Evolutionary conservation across 2,329 filamentous ascomycete species (phyloP), one percentile per base, ranked within the genome.

Genomic region (Paecilomyces sp.): DNA sequence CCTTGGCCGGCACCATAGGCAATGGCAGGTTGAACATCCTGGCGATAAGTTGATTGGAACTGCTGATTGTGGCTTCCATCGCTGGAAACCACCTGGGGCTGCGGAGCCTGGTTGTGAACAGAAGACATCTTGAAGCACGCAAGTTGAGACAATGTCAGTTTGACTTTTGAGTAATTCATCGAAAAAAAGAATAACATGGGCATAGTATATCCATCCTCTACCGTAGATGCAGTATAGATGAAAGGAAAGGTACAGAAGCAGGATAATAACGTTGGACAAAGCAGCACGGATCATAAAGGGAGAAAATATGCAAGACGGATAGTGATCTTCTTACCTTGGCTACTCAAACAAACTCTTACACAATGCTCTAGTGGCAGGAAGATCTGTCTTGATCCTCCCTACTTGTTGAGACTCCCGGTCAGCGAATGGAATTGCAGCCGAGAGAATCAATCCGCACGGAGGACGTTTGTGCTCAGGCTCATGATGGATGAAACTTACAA

Each of bases 51-150:
- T 36, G 65, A 28, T 53, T 69, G 68, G 54, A 63, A 61, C 33
- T 61, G 63, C 22, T 67, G 62, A 57, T 61, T 58, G 56, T 65
- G 67, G 25, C 57, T 61, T 56, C 67, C 59, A 22, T 74, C 71
- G 25, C 62, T 58, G 28, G 69, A 63, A 41, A 60, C 62, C 56
- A 65, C 60, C 52, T 67, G 66, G 5, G 41, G 41, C 55, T 65
- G 64, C 50, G 68, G 67, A 53, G 33, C 54, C 52, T 71, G 69
- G 36, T 60, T 52, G 58, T 67, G 67, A 68, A 73, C 72, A 22
- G 47, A 60, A 57, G 54, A 15, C 30, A 52, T 47, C 28, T 61
- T 61, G 57, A 57, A 60, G 56, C 28, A 18, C 60, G 41, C 25
- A 4, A 5, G 11, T 33, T 28, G n/a, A 22, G 56, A 58, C 41